Conservation (phyloP, 139 green algal genomes). For the Chlamydomonas sp. region DNA sequence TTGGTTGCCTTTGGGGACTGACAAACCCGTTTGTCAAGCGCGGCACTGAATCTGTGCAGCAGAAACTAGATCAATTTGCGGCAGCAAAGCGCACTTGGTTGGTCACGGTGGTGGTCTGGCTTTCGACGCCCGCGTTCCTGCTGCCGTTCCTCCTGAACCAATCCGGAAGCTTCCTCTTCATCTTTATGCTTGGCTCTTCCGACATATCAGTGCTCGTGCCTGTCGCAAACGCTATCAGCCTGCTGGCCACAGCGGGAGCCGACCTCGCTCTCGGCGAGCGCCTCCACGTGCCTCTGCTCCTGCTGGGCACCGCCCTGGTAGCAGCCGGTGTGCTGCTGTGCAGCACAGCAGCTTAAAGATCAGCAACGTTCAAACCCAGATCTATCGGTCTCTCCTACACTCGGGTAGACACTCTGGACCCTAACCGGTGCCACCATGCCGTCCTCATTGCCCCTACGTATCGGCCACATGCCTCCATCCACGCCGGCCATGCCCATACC, state of each 20-base stretch:
- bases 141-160: constrained; percentile 61
- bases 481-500: neutral
- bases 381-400: too few relatives aligned
- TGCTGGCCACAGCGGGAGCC: constrained; percentile 70
- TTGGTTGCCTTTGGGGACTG: constrained; percentile 66
- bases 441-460: neutral
- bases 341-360: neutral
- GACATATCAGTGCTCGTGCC: constrained; percentile 69
- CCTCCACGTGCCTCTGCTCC: constrained; percentile 39
- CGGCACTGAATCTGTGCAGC: constrained; percentile 42
- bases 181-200: constrained; percentile 48
- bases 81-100: neutral
- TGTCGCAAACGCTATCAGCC: constrained; percentile 73
- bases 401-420: neutral
- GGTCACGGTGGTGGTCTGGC: neutral
- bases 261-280: constrained; percentile 73
- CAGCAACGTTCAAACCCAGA: neutral
- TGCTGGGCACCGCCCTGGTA: constrained; percentile 63
- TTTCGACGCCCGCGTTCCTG: constrained; percentile 42
- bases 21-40: constrained; percentile 76
- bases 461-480: neutral
- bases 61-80: neutral
- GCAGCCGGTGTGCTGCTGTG: constrained; percentile 73
- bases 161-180: constrained; percentile 63
- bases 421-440: neutral